phyloP scores from a whole-genome alignment of 1,284 basidiomycete genomes.

The Phellinidium pouzarii region DNA sequence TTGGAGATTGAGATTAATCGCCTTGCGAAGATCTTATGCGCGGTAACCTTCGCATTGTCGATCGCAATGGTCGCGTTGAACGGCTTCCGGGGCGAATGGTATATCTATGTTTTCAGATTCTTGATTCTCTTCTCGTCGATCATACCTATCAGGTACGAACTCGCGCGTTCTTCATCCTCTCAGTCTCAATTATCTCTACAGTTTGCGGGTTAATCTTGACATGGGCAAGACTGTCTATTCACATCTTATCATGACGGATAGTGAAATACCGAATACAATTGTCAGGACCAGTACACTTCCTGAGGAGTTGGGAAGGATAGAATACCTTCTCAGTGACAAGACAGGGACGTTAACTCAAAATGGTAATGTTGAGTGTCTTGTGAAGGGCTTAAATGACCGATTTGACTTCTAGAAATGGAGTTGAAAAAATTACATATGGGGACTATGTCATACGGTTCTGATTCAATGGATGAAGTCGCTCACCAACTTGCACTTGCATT shows the following conservation, averaged over 20 bases:
- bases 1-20: constrained; percentile 94
- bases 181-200: constrained; percentile 28
- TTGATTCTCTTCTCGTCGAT: constrained; percentile 98
- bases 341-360: constrained; percentile 98
- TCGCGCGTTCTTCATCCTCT: not conserved
- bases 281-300: constrained; percentile 96
- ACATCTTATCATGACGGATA: constrained; percentile 89
- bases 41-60: constrained; percentile 89
- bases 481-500: constrained; percentile 83
- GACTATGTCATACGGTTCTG: constrained; percentile 93
- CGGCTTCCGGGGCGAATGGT: constrained; percentile 94
- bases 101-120: constrained; percentile 94
- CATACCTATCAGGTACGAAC: constrained; percentile 90
- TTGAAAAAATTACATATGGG: constrained; percentile 99
- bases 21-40: constrained; percentile 94
- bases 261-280: constrained; percentile 91
- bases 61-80: constrained; percentile 91
- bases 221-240: constrained; percentile 99
- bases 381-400: not conserved
- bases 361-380: constrained; percentile 49
- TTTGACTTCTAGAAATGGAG: constrained; percentile 81
- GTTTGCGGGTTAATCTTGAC: constrained; percentile 95
- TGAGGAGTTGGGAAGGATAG: constrained; percentile 94
- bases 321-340: constrained; percentile 95
- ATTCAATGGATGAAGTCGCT: constrained; percentile 97